Base-by-base conservation (phyloP, 129 eudicot species). In the Lactuca saligna region DNA sequence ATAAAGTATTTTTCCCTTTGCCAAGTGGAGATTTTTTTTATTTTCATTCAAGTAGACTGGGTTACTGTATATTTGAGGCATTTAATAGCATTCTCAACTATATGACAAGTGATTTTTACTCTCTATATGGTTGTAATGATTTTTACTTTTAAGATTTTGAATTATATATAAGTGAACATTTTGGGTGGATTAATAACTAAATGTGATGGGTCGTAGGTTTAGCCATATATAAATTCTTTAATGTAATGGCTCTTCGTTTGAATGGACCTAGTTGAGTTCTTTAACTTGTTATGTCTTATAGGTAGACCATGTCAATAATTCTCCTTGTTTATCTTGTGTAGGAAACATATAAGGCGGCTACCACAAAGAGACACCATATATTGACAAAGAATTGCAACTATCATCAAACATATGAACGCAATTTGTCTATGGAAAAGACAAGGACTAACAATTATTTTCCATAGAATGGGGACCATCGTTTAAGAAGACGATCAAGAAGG, bases 261-360 rank as follows among this genome's bases (percentile, higher is more conserved):
- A 46, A 8, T 46, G 51, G 51, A 46, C 51, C 51, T 10, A 12
- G 51, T 46, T 44, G 60, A 57, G 49, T 37, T 61, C 50, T 37
- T 7, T 15, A 61, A 35, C 48, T 71, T 48, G 67, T 6, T 33
- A 46, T 46, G 49, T 61, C 13, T 8, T 48, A 34, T 6, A 25
- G 33, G 75, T 59, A 46, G 41, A 53, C 62, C 63, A 50, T 32
- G 39, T 44, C 62, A 62, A 62, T 62, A 61, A 72, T 61, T 61
- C 12, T 72, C 54, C 64, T 12, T 58, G 41, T 58, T 58, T 58
- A 9, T 56, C 62, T 49, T 51, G 61, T 60, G 51, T 69, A 35
- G 8, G n/a, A 61, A 51, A 49, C 76, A 51, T 72, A 49, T 29
- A 51, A 17, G 77, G 77, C 77, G 57, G 75, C 66, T 70, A 60